Percentiles rank a stretch among this genome's conserved stretches.
phyloP scores from a whole-genome alignment of 257 asterid genomes.

The Primulina eburnea region DNA sequence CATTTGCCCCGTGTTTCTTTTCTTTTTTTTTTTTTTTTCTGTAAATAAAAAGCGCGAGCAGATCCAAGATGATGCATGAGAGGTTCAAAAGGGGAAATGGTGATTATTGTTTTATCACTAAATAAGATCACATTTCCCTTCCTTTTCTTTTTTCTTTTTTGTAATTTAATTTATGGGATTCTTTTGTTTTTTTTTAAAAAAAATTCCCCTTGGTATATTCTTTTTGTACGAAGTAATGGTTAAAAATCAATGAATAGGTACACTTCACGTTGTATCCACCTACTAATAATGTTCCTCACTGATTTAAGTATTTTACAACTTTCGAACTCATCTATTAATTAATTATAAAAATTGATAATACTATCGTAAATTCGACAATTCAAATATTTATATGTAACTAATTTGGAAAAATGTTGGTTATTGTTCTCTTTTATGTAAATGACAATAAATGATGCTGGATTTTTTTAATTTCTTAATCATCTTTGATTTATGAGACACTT shows the following conservation, averaged over 20 bases:
- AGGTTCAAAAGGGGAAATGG: slow-evolving; percentile 13
- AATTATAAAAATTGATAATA: too few relatives aligned
- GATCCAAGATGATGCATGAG: slow-evolving; percentile 8
- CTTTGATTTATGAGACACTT: too few relatives aligned
- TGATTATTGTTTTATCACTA: slow-evolving; percentile 18
- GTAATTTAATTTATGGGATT: slow-evolving; percentile 22
- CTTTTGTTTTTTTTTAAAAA: slow-evolving; percentile 31
- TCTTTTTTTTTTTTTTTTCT: not conserved
- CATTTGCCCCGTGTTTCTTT: not conserved
- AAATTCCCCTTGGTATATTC: slow-evolving; percentile 4
- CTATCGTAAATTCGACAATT: too few relatives aligned
- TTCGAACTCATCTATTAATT: too few relatives aligned
- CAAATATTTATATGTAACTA: too few relatives aligned
- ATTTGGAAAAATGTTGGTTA: too few relatives aligned
- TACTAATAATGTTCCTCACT: not conserved
- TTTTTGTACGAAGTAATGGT: slow-evolving; percentile 38
- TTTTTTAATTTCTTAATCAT: too few relatives aligned
- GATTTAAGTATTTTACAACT: too few relatives aligned
- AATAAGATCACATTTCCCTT: slow-evolving; percentile 6
- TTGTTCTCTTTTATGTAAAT: too few relatives aligned
- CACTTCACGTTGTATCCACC: not conserved
- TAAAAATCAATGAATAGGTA: slow-evolving; percentile 2
- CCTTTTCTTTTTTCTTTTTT: slow-evolving; percentile 4
- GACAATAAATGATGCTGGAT: too few relatives aligned
- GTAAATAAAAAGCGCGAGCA: slow-evolving; percentile 2